These are phyloP conservation scores for Chara braunii DNA, from an alignment of 139 green algal genomes.

Conservation along the genomic window DNA sequence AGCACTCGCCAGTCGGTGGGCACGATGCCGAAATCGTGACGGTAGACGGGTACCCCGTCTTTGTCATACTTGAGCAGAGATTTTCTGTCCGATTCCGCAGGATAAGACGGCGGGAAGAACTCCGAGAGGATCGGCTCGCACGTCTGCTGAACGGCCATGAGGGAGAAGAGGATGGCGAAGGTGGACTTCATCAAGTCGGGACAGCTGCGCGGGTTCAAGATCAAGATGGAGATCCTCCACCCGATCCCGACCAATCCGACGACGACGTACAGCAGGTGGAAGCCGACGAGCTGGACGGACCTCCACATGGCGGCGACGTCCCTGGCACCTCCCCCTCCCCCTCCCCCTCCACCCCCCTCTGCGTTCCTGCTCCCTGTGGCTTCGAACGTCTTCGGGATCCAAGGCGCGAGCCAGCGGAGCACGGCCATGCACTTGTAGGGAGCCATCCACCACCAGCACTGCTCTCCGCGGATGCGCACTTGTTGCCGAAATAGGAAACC, in stretches of 20 bases:
- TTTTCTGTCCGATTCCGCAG: background rate
- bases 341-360: too few species aligned
- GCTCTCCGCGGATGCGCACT: too few species aligned
- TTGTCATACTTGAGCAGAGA: slow-evolving; percentile 17
- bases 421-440: slow-evolving; percentile 36
- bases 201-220: too few species aligned
- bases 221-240: too few species aligned
- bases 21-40: background rate
- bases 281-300: slow-evolving; percentile 13
- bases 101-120: slow-evolving; percentile 4
- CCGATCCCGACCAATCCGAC: slow-evolving; percentile 2
- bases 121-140: slow-evolving; percentile 17
- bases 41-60: slow-evolving; percentile 6
- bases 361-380: slow-evolving; percentile 30
- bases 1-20: background rate
- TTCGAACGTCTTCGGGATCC: slow-evolving; percentile 16
- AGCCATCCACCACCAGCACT: slow-evolving; percentile 36
- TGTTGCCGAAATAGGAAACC: too few species aligned
- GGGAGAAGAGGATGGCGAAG: slow-evolving; percentile 25
- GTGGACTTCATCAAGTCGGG: slow-evolving; percentile 30
- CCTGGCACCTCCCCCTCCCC: too few species aligned
- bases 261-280: slow-evolving; percentile 18
- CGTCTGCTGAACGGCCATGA: slow-evolving; percentile 32
- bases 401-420: slow-evolving; percentile 23
- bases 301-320: too few species aligned